These are phyloP conservation scores for Leishmania aethiopica DNA, from an alignment of 208 protist species.

Conservation along the genomic window DNA sequence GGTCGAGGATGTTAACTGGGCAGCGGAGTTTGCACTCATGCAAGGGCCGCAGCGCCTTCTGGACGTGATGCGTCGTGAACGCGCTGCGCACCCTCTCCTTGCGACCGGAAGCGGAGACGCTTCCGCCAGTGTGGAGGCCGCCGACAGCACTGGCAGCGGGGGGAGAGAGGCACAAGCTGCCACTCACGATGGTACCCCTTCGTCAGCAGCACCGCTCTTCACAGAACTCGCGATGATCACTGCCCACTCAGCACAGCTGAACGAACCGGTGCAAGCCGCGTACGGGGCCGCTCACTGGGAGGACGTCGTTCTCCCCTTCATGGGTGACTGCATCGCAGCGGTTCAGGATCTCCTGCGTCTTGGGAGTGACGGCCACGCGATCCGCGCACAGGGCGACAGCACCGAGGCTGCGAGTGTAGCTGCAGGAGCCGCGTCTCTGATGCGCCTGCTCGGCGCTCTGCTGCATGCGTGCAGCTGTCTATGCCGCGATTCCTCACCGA, in stretches of 20 bases:
- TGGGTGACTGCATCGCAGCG: slow-evolving; percentile 9
- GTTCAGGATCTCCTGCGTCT: not conserved
- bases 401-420: not conserved
- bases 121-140: not conserved
- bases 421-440: slow-evolving; percentile 1
- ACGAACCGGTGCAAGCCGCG: slow-evolving; percentile 55
- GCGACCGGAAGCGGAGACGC: not conserved
- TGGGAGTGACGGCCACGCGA: not conserved
- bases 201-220: not conserved
- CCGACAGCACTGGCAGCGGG: not conserved
- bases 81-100: not conserved
- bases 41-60: slow-evolving; percentile 58
- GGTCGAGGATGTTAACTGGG: slow-evolving; percentile 92
- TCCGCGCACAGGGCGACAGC: not conserved
- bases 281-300: slow-evolving; percentile 48
- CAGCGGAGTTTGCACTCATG: slow-evolving; percentile 81
- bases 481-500: slow-evolving; percentile 55
- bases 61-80: slow-evolving; percentile 27
- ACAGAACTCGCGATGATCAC: slow-evolving; percentile 23
- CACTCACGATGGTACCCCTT: not conserved
- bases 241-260: slow-evolving; percentile 66
- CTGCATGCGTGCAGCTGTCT: slow-evolving; percentile 74
- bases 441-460: slow-evolving; percentile 39
- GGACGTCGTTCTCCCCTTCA: slow-evolving; percentile 26
- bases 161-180: not conserved